Evolutionary conservation across 805 yeast genomes (phyloP).

Genomic region (Kuraishia hungarica): DNA sequence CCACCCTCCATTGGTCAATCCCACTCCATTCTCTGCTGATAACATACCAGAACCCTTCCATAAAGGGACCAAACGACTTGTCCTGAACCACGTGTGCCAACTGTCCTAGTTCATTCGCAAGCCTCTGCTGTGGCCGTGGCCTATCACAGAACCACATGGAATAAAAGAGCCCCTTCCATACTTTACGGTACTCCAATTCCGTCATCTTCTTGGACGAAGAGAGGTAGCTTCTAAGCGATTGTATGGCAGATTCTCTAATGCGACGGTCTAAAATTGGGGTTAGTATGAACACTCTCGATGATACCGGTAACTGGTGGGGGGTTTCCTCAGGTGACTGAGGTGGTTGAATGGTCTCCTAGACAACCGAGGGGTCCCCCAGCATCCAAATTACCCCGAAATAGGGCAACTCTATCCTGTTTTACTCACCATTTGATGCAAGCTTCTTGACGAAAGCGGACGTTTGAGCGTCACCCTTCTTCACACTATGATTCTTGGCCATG

Average conservation of each 20-base stretch:
- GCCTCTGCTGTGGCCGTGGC: conserved; percentile 82
- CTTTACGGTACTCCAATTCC: conserved; percentile 58
- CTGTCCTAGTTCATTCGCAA: conserved; percentile 65
- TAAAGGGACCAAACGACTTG: conserved; percentile 39
- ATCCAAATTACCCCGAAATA: too few relatives aligned
- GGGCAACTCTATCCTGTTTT: too few relatives aligned
- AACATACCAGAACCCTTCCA: conserved; percentile 74
- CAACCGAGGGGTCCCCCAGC: too few relatives aligned
- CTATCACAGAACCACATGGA: conserved; percentile 97
- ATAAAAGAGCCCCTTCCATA: conserved; percentile 94
- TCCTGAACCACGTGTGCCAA: conserved; percentile 29
- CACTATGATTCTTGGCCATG: not conserved
- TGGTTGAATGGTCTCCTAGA: too few relatives aligned
- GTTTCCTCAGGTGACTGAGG: too few relatives aligned
- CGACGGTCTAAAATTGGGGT: conserved; percentile 35
- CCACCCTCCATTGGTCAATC: conserved; percentile 80
- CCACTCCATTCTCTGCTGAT: conserved; percentile 75
- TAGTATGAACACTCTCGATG: too few relatives aligned
- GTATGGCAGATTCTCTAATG: conserved; percentile 67
- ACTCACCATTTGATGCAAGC: conserved; percentile 66
- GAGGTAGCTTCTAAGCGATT: conserved; percentile 52
- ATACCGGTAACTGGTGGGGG: too few relatives aligned
- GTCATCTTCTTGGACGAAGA: conserved; percentile 33
- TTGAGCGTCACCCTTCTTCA: conserved; percentile 11
- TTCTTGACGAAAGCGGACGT: conserved; percentile 62